Base-by-base conservation (phyloP, 345 rosid genomes). In the Aquilaria yunnanensis region DNA sequence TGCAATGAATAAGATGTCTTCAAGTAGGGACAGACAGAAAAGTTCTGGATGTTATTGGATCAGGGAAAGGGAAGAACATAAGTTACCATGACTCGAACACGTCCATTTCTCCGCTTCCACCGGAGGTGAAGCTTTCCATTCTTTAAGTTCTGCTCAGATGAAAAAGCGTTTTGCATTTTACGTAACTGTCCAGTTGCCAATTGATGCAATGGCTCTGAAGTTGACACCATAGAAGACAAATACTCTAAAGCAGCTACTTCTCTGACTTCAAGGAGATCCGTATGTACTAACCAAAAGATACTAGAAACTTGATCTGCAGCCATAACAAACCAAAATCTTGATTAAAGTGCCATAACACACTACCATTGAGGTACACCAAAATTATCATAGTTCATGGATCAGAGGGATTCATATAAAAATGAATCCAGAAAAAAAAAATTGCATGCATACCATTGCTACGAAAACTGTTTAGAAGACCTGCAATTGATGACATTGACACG, bases 101-200 rank as follows among this genome's bases (percentile, higher is more conserved):
- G 89, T 49, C 97, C 97, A 77, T 94, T 94, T 55, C 96, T 81
- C 67, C 84, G 86, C 79, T 94, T 94, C 63, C 88, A 75, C 53
- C 90, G 80, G 57, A 77, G 85, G 72, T 79, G 81, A 47, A 91
- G 74, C 77, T 76, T 81, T 69, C 89, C 96, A 67, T 66, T 80
- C 64, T 83, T 77, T 12, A 73, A 70, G 66, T 77, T 80, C 52
- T 76, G 81, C 73, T 85, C 83, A 57, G 65, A 68, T 70, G 63
- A 70, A 60, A 84, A 73, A 55, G 81, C 49, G 50, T 47, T 80
- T 67, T 77, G 87, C 63, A 73, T 67, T 72, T 85, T 80, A 70
- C 75, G 70, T 67, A 61, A 73, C 56, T 57, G 72, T 9, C 82
- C 84, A 72, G 71, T 73, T 49, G 72, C 47, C 59, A 72, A 51